A percentile compares a stretch with the other conserved stretches of the same genome.
Evolutionary conservation across 1,139 yeast genomes (phyloP).

Genomic region (Nematodospora anomalae): DNA sequence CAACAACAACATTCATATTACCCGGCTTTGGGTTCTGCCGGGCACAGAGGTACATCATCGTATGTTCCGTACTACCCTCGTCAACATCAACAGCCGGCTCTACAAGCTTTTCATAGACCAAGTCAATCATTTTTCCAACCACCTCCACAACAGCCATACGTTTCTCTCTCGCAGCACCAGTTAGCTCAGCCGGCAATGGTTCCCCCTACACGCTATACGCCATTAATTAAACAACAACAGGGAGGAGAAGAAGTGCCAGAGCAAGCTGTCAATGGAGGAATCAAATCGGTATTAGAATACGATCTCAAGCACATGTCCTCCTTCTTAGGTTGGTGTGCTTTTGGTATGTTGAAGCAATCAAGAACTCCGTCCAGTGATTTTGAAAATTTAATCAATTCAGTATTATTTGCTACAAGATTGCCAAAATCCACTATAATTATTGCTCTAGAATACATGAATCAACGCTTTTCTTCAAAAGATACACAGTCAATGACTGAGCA

Average conservation of each 20-base stretch:
- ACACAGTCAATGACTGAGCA: constrained; percentile 30
- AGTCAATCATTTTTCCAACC: constrained; percentile 6
- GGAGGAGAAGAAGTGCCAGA: constrained; percentile 13
- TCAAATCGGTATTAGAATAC: constrained; percentile 74
- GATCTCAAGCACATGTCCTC: constrained; percentile 75
- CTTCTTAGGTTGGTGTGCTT: constrained; percentile 67
- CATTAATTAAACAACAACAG: constrained; percentile 12
- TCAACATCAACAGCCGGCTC: constrained; percentile 18
- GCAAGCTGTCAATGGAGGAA: constrained; percentile 62
- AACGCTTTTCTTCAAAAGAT: constrained; percentile 33
- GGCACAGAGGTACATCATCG: constrained; percentile 38
- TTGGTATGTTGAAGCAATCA: constrained; percentile 55
- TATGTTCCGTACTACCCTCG: constrained; percentile 20
- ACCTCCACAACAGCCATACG: constrained; percentile 7
- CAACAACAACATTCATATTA: constrained; percentile 23
- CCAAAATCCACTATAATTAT: constrained; percentile 79
- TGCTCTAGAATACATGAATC: constrained; percentile 72
- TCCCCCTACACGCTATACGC: constrained; percentile 7
- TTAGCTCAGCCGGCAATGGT: neutral
- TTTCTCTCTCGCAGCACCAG: neutral
- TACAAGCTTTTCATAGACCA: constrained; percentile 14
- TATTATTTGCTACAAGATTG: constrained; percentile 84
- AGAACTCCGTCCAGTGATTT: constrained; percentile 55
- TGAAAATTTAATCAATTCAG: constrained; percentile 61
- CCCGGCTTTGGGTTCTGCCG: constrained; percentile 36